Evolutionary conservation across 2,329 filamentous ascomycete species (phyloP), one percentile per base, ranked within the genome.

Genomic region (Colletotrichum lindemuthianum): DNA sequence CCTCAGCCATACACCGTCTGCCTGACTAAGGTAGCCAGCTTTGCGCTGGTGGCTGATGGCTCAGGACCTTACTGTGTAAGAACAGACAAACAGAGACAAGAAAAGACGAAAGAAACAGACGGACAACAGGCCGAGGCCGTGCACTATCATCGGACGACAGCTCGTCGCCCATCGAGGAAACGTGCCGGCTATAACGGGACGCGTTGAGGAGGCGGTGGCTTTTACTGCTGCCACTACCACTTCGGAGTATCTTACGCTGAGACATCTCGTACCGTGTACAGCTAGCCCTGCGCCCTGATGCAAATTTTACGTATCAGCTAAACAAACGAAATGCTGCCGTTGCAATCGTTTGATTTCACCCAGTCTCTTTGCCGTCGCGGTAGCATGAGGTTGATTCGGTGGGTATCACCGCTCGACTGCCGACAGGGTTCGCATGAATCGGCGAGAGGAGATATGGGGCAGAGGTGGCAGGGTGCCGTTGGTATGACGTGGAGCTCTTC

Each of bases 71-170:
- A 24, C 24, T 24, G 24, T 24, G 4, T 24, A 24, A 24, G 24
- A 24, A 24, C 24, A 24, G 24, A 24, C 24, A 24, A 24, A 24
- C 5, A 24, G 24, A 24, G 5, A 5, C 24, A 24, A 24, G 24
- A 24, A 24, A 24, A 24, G 24, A 5, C 24, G 24, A 24, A 24
- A 24, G 24, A 24, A 34, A 49, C 11, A 16, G 15, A 37, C 10
- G 49, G 37, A 43, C 39, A 16, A 34, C n/a, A 41, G 24, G 43
- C 51, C 33, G 2, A 24, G 34, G 15, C 58, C 48, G 58, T 65
- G 63, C 63, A 52, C 10, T 47, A 40, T 56, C 15, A 61, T 65
- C 61, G 63, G 63, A 65, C 61, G 63, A 36, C 61, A 61, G 63
- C 40, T 57, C 40, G 34, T 49, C 36, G 36, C 24, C 24, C 24